A percentile compares a stretch with the other conserved stretches of the same genome.
phyloP scores from a whole-genome alignment of 352 stramenopile genomes.

The Phytophthora pini region DNA sequence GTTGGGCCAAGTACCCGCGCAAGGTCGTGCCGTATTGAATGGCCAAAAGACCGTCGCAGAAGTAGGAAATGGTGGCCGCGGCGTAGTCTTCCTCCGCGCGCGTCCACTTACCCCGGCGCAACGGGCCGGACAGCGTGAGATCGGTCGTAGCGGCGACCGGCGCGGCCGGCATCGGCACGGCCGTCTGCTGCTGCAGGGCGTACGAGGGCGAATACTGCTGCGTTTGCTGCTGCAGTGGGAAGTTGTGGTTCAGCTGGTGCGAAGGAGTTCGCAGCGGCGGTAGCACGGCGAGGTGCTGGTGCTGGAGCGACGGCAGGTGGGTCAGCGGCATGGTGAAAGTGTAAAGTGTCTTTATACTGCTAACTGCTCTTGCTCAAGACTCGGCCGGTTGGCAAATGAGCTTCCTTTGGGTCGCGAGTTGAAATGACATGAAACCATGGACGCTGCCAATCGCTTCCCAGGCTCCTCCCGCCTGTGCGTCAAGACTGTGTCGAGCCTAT shows the following conservation, averaged over 20 bases:
- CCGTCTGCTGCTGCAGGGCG: conserved; percentile 8
- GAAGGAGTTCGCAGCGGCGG: conserved; percentile 34
- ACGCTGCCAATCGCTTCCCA: conserved; percentile 27
- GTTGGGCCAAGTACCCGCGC: conserved; percentile 71
- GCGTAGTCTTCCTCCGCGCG: conserved; percentile 70
- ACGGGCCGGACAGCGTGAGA: conserved; percentile 41
- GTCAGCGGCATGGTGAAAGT: conserved; percentile 36
- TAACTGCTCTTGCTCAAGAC: conserved; percentile 9
- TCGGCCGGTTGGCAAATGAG: conserved; percentile 41
- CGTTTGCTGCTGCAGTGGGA: conserved; percentile 25
- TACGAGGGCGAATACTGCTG: conserved; percentile 31
- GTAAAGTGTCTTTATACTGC: not conserved
- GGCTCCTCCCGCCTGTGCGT: conserved; percentile 2
- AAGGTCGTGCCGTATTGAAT: conserved; percentile 80
- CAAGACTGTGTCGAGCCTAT: conserved; percentile 27
- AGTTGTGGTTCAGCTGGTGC: conserved; percentile 24
- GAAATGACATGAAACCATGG: conserved; percentile 22
- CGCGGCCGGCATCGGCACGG: conserved; percentile 6
- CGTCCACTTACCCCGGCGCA: conserved; percentile 80
- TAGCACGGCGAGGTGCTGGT: conserved; percentile 28
- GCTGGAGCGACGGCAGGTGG: conserved; percentile 37
- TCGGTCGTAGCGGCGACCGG: conserved; percentile 3
- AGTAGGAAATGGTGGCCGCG: conserved; percentile 74
- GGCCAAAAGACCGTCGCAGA: conserved; percentile 63
- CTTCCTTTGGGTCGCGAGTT: conserved; percentile 23